These are phyloP conservation scores for Talaromyces islandicus DNA, from an alignment of 2,329 filamentous ascomycete species.

Conservation along the genomic window DNA sequence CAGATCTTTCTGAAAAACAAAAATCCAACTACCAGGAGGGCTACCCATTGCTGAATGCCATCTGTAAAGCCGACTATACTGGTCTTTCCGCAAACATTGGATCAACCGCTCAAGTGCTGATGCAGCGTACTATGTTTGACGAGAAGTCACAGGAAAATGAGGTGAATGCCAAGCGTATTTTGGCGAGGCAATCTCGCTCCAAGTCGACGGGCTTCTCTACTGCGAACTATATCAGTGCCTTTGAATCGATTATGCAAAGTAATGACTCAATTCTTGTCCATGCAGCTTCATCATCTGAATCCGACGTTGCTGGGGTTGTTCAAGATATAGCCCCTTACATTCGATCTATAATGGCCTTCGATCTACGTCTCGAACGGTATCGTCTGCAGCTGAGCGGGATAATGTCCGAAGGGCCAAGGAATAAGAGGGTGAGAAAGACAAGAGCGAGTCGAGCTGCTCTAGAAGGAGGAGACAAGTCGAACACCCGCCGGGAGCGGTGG, in stretches of 20 bases:
- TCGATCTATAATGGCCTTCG: slow-evolving; percentile 74
- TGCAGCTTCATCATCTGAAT: slow-evolving; percentile 67
- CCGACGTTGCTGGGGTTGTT: slow-evolving; percentile 58
- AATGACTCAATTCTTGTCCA: slow-evolving; percentile 27
- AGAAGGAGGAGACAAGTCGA: slow-evolving; percentile 64
- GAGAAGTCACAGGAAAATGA: slow-evolving; percentile 17
- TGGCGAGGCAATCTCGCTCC: slow-evolving; percentile 17
- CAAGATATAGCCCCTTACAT: slow-evolving; percentile 84
- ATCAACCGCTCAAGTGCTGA: slow-evolving; percentile 24
- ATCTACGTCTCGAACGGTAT: slow-evolving; percentile 64
- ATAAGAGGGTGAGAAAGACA: slow-evolving; percentile 63
- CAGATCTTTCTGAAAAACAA: slow-evolving; percentile 50
- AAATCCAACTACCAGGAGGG: slow-evolving; percentile 51
- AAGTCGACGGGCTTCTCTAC: slow-evolving; percentile 23
- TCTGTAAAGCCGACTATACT: slow-evolving; percentile 41
- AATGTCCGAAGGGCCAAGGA: slow-evolving; percentile 52
- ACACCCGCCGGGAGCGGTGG: slow-evolving; percentile 65
- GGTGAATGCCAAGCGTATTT: slow-evolving; percentile 23
- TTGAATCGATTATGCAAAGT: slow-evolving; percentile 47
- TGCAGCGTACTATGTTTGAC: slow-evolving; percentile 19
- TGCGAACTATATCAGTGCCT: slow-evolving; percentile 40
- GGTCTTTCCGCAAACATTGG: slow-evolving; percentile 30
- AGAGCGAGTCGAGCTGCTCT: slow-evolving; percentile 69
- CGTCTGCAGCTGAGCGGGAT: slow-evolving; percentile 58
- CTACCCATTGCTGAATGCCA: slow-evolving; percentile 49